Base-by-base conservation (phyloP, 148 eudicot species). In the Chenopodium album region DNA sequence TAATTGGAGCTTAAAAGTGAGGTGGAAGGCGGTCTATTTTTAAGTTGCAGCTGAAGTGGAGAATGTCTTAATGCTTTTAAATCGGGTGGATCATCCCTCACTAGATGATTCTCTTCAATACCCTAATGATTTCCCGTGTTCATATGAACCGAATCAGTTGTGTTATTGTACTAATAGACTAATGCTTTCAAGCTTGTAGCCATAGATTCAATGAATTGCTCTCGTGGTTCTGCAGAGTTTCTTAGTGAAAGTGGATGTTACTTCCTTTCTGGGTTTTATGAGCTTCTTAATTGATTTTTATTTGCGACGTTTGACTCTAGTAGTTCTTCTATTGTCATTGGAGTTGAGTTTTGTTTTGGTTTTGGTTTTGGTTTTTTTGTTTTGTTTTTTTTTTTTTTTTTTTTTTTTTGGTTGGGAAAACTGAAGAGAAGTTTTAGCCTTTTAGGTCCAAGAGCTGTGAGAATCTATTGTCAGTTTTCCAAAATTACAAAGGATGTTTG, bases 1-100 rank as follows among this genome's bases (percentile, higher is more conserved):
- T 82, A 13, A 78, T 82, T 17, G 77, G 28, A 67, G 81, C 87
- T n/a, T 89, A 86, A 88, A 47, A 10, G 20, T 60, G 10, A 67
- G 65, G 31, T 54, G 60, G 48, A 54, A 32, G 65, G 16, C 41
- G 2, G 20, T 7, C 31, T 62, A 54, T 29, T 62, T 29, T 76
- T 65, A 17, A 19, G 65, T 78, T 68, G 31, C 63, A 48, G 63
- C 65, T 20, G 75, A 52, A 52, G 28, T 28, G 54, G 63, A 4
- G 41, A 31, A 60, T 32, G 31, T 34, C 22, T 3, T 32, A 67
- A 47, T 50, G 16, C 63, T 13, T 29, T 80, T 47, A 9, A 29
- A 34, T 81, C 7, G 46, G 23, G 50, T 52, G 56, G 41, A 62
- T 73, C 41, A 11, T 9, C 74, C 11, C 2, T 70, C 72, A 7